These are phyloP conservation scores for Ceratocystis albifundus DNA, from an alignment of 2,329 filamentous ascomycete species.

Conservation along the genomic window DNA sequence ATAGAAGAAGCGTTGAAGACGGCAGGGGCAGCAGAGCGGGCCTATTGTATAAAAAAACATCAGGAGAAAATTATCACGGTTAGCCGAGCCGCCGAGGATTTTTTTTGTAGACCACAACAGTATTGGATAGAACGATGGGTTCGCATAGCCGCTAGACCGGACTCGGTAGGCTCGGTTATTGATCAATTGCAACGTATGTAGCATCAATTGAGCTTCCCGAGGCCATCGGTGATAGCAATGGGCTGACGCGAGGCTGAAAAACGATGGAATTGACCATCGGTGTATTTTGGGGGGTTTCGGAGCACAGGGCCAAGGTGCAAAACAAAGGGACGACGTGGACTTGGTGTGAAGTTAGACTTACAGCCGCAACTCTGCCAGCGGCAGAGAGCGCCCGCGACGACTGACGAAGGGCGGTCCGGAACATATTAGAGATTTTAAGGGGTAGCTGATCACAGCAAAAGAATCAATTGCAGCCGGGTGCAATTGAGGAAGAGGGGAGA, in stretches of 20 bases:
- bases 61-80: slow-evolving; percentile 40
- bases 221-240: slow-evolving; percentile 17
- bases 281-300: slow-evolving; percentile 26
- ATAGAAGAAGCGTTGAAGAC: slow-evolving; percentile 58
- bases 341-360: slow-evolving; percentile 52
- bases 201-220: slow-evolving; percentile 23
- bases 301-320: slow-evolving; percentile 15
- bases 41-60: slow-evolving; percentile 43
- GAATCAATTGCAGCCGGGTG: slow-evolving; percentile 51
- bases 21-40: slow-evolving; percentile 74
- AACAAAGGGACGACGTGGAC: slow-evolving; percentile 11
- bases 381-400: slow-evolving; percentile 91
- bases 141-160: slow-evolving; percentile 11
- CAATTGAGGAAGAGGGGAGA: slow-evolving; percentile 42
- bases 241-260: slow-evolving; percentile 27
- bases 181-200: slow-evolving; percentile 19
- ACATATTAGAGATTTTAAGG: slow-evolving; percentile 51
- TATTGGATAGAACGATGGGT: slow-evolving; percentile 28
- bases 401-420: slow-evolving; percentile 96
- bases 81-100: slow-evolving; percentile 39
- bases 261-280: slow-evolving; percentile 38
- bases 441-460: slow-evolving; percentile 30
- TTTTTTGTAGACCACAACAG: slow-evolving; percentile 4
- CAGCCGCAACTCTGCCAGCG: slow-evolving; percentile 79
- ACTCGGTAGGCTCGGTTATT: slow-evolving; percentile 17